Percentiles rank a stretch among this genome's conserved stretches.
phyloP scores from a whole-genome alignment of 306 rosid genomes.

The Neltuma alba region DNA sequence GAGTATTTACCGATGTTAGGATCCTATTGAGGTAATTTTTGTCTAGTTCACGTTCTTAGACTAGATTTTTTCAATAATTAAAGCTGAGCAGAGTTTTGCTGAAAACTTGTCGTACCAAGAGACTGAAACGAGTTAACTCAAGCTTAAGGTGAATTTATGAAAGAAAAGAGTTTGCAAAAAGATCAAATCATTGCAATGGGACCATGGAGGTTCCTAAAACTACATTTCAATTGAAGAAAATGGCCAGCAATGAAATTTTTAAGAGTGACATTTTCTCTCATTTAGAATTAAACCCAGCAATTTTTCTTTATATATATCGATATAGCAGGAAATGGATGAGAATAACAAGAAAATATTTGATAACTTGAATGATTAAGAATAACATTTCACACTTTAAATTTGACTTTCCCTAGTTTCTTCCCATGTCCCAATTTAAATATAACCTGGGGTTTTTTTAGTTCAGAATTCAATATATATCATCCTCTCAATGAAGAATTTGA shows the following conservation, averaged over 20 bases:
- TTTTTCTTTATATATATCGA: not conserved
- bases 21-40: not conserved
- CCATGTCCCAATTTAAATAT: not conserved
- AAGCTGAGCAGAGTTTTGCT: not conserved
- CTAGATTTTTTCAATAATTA: not conserved
- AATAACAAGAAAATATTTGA: not conserved
- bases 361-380: not conserved
- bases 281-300: not conserved
- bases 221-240: not conserved
- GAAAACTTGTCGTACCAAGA: not conserved
- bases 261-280: not conserved
- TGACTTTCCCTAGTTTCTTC: not conserved
- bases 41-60: not conserved
- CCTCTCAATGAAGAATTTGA: conserved; percentile 2
- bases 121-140: not conserved
- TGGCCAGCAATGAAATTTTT: not conserved
- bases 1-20: not conserved
- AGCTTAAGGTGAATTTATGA: not conserved
- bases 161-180: not conserved
- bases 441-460: not conserved
- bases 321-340: not conserved
- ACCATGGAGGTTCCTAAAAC: not conserved
- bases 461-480: not conserved
- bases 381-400: not conserved
- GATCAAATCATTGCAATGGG: not conserved